These are phyloP conservation scores for Lepidium sativum DNA, from an alignment of 345 rosid species.

Conservation along the genomic window DNA sequence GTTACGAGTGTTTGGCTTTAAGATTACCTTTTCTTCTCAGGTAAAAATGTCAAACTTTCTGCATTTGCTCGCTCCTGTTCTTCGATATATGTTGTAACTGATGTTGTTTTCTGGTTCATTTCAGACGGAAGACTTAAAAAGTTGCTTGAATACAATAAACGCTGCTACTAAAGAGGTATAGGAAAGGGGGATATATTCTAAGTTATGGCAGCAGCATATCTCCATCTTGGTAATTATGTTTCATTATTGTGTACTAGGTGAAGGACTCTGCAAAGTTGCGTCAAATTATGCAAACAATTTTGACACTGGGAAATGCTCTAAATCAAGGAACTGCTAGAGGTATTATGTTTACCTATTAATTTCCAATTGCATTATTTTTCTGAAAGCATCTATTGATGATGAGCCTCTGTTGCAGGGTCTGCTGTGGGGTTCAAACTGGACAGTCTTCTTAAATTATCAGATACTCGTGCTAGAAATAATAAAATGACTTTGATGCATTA, in stretches of 20 bases:
- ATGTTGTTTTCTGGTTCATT: constrained; percentile 2
- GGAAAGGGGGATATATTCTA: not conserved
- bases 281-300: constrained; percentile 96
- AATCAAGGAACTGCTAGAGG: constrained; percentile 99
- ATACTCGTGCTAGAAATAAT: constrained; percentile 92
- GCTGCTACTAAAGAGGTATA: constrained; percentile 73
- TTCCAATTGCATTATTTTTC: not conserved
- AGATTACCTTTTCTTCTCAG: constrained; percentile 83
- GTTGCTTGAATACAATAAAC: constrained; percentile 60
- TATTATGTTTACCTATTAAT: constrained; percentile 16
- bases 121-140: constrained; percentile 77
- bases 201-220: constrained; percentile 1
- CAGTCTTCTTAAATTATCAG: constrained; percentile 93
- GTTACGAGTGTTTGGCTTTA: constrained; percentile 91
- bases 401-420: constrained; percentile 50
- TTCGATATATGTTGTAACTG: not conserved
- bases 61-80: not conserved
- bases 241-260: constrained; percentile 42
- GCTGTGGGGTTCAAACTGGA: constrained; percentile 98
- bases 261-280: constrained; percentile 88
- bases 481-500: constrained; percentile 97
- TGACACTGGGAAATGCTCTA: constrained; percentile 93
- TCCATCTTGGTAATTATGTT: constrained; percentile 16
- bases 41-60: constrained; percentile 28
- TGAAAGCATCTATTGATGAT: constrained; percentile 1